Evolutionary conservation across 2,329 filamentous ascomycete genomes (phyloP), one percentile per base, ranked within the genome.

Genomic region (Thelonectria rubi): DNA sequence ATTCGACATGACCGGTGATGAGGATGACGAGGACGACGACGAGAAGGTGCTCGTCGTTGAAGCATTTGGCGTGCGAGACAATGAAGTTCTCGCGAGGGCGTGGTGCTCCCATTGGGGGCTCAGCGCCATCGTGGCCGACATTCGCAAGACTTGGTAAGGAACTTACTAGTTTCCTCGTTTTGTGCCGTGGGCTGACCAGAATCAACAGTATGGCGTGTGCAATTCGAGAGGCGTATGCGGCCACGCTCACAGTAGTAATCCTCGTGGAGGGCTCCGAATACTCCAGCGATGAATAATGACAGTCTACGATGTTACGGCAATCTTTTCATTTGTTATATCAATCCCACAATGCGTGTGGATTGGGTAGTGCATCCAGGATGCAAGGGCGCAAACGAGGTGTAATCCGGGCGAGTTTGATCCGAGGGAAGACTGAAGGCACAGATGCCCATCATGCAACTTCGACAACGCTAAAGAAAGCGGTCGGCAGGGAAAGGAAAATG

Each of bases 31-130:
- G 14, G 78, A 82, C 17, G 86, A 88, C 56, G 79, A 86, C 24
- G 89, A 90, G 66, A 85, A 85, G 67, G 89, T 93, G 3, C 79
- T 93, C 9, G 88, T 90, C 5, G 82, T 93, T 14, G 89, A 93
- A 76, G 88, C 90, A 0, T 88, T 91, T 73, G 91, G 91, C 1
- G 89, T 90, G 20, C 81, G 81, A 50, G 91, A 93, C 74, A 92
- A 93, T 67, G 91, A 93, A 75, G 90, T 92, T 4, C 83, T 93
- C 69, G 90, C 88, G 1, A 80, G 91, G 64, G 90, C 91, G 7
- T 93, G 91, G 91, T 93, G 90, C 73, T 85, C 89, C 57, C 88
- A 92, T 69, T 91, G 89, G 85, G 91, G 91, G 2, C 76, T 92
- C 69, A 88, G 84, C 71, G 90, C 91, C 1, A 78, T 93, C 17